phyloP scores from a whole-genome alignment of 257 asterid species.

The Solanum phureja region DNA sequence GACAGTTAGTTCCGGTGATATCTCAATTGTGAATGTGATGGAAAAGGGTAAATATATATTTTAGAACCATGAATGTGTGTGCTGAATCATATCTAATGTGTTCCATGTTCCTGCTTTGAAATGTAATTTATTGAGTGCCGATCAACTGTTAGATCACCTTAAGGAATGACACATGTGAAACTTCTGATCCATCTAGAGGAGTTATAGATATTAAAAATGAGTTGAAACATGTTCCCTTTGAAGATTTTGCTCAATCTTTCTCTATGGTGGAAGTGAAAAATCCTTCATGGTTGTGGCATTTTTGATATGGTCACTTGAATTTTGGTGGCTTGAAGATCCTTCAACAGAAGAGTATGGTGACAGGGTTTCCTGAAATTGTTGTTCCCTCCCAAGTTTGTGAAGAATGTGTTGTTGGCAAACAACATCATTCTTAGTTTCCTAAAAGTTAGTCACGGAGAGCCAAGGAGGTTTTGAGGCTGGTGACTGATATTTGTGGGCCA shows the following conservation, averaged over 20 bases:
- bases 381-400: neutral
- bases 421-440: neutral
- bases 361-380: neutral
- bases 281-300: neutral
- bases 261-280: neutral
- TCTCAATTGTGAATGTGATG: neutral
- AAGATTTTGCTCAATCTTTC: neutral
- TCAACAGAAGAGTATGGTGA: neutral
- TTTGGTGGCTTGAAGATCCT: neutral
- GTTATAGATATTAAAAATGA: neutral
- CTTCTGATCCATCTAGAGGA: neutral
- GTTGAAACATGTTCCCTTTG: neutral
- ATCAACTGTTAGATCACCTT: neutral
- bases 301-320: neutral
- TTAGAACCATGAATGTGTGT: neutral
- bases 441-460: neutral
- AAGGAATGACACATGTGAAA: neutral
- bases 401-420: neutral
- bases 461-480: neutral
- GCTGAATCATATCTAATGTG: neutral
- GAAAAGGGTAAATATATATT: neutral
- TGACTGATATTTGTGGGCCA: neutral
- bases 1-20: neutral
- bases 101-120: neutral
- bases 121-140: neutral